phyloP scores from a whole-genome alignment of 2,329 filamentous ascomycete species.

The Trichoderma arundinaceum region DNA sequence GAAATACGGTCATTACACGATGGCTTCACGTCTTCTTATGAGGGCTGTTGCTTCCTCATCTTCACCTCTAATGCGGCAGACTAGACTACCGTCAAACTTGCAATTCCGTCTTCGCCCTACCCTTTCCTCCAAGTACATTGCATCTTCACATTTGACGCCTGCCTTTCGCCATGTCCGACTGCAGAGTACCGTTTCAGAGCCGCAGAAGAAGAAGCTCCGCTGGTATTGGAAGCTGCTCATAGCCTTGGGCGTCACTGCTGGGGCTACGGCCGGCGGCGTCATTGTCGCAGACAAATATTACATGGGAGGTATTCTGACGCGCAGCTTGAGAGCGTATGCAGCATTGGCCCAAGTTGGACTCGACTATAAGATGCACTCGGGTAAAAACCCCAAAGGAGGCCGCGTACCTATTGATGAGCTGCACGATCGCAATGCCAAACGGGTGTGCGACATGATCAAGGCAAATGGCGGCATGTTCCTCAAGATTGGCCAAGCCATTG shows the following conservation, averaged over 20 bases:
- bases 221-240: slow-evolving; percentile 30
- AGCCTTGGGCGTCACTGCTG: neutral
- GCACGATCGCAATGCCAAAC: slow-evolving; percentile 18
- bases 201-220: slow-evolving; percentile 4
- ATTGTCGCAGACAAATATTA: slow-evolving; percentile 8
- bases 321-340: slow-evolving; percentile 24
- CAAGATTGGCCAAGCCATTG: slow-evolving; percentile 30
- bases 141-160: neutral
- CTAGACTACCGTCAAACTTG: neutral
- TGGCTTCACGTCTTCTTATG: slow-evolving; percentile 20
- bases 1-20: neutral
- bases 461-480: slow-evolving; percentile 27
- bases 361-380: slow-evolving; percentile 29
- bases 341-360: slow-evolving; percentile 2
- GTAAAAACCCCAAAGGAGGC: slow-evolving; percentile 23
- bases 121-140: neutral
- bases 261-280: neutral
- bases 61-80: neutral
- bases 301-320: slow-evolving; percentile 24
- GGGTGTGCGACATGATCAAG: slow-evolving; percentile 26
- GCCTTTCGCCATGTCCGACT: neutral
- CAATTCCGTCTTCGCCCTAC: neutral
- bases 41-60: neutral
- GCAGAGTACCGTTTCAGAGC: neutral
- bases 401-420: slow-evolving; percentile 19